Evolutionary conservation across 805 yeast genomes (phyloP).

Genomic region (Zygosaccharomyces lentus): DNA sequence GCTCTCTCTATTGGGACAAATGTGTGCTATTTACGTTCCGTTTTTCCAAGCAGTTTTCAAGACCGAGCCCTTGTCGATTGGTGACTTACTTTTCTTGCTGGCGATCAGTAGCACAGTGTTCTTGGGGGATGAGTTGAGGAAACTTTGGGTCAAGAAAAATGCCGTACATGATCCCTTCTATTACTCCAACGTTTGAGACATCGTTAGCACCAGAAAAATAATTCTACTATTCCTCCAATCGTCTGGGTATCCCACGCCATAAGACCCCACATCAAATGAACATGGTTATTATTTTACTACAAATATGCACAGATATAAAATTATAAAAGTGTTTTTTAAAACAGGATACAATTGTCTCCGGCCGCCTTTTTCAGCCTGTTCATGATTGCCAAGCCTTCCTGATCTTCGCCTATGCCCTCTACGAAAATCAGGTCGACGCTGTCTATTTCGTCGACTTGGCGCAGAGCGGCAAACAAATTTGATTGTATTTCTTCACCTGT

Average conservation of each 20-base stretch:
- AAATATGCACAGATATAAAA: conserved; percentile 4
- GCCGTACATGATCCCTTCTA: conserved; percentile 14
- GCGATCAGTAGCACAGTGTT: conserved; percentile 74
- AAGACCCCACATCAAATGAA: not conserved
- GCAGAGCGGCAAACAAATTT: conserved; percentile 64
- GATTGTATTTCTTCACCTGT: conserved; percentile 59
- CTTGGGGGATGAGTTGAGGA: conserved; percentile 78
- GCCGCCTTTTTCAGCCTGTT: conserved; percentile 87
- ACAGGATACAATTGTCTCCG: conserved; percentile 36
- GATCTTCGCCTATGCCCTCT: conserved; percentile 70
- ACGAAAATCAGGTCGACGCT: conserved; percentile 68
- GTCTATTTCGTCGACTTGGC: conserved; percentile 68
- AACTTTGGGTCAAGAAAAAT: conserved; percentile 38
- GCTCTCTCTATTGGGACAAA: conserved; percentile 82
- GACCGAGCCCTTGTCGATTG: conserved; percentile 78
- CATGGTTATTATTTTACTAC: not conserved
- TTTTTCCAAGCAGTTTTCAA: conserved; percentile 90
- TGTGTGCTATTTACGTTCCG: conserved; percentile 90
- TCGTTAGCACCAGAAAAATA: not conserved
- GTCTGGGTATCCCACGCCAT: no score
- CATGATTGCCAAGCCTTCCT: conserved; percentile 93
- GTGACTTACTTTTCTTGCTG: conserved; percentile 63
- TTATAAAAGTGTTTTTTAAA: conserved; percentile 10
- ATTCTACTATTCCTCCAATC: no score
- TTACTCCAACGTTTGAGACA: conserved; percentile 21